Evolutionary conservation across 2,329 filamentous ascomycete genomes (phyloP).

Genomic region (Sporothrix mexicana): DNA sequence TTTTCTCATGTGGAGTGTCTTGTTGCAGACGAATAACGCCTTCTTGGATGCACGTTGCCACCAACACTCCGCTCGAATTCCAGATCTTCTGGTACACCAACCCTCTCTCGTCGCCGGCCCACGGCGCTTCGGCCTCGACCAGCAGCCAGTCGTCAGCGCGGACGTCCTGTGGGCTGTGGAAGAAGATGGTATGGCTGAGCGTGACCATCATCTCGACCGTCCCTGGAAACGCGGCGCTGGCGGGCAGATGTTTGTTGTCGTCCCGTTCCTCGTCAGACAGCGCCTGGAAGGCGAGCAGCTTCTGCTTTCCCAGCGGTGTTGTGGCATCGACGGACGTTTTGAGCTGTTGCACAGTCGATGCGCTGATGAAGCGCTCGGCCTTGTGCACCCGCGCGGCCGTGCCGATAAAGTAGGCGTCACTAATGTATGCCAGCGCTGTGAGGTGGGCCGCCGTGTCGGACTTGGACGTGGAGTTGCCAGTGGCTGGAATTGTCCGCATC

Average conservation of each 20-base stretch:
- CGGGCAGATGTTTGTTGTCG: conserved; percentile 16
- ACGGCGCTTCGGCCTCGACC: conserved; percentile 78
- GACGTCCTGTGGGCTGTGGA: conserved; percentile 63
- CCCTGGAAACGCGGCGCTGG: neutral
- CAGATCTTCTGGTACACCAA: conserved; percentile 79
- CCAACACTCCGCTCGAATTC: conserved; percentile 68
- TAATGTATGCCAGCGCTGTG: conserved; percentile 88
- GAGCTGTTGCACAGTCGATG: neutral
- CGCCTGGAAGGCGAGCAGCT: neutral
- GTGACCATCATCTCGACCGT: conserved; percentile 79
- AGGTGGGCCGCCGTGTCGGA: conserved; percentile 67
- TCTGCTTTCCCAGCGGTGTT: neutral
- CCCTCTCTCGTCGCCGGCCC: conserved; percentile 76
- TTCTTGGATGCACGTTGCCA: conserved; percentile 82
- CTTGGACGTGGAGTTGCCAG: conserved; percentile 48
- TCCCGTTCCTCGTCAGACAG: conserved; percentile 25
- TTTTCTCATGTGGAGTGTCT: neutral
- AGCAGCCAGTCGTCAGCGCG: conserved; percentile 76
- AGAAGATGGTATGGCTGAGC: conserved; percentile 75
- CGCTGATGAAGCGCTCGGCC: conserved; percentile 10
- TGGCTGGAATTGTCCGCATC: neutral
- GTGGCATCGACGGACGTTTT: neutral
- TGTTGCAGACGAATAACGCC: conserved; percentile 43
- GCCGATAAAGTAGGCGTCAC: conserved; percentile 89
- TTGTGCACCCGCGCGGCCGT: conserved; percentile 80